Evolutionary conservation across 2,329 filamentous ascomycete genomes (phyloP).

Genomic region (Rutstroemia sydowiana): DNA sequence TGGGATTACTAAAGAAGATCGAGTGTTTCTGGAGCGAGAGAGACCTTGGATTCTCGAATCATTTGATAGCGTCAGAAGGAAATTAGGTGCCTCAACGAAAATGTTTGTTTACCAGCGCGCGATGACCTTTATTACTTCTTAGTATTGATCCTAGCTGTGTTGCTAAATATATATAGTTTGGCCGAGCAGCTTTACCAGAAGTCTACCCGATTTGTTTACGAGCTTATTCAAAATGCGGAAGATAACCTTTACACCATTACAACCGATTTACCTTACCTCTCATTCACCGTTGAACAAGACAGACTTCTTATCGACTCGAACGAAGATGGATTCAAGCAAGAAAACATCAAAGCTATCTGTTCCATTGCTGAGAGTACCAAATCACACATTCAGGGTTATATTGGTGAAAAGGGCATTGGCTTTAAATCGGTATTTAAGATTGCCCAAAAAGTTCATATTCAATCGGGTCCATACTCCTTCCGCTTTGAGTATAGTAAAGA

Average conservation of each 20-base stretch:
- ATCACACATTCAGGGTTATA: slow-evolving; percentile 19
- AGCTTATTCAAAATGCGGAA: slow-evolving; percentile 37
- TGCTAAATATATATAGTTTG: slow-evolving; percentile 26
- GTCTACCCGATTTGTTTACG: slow-evolving; percentile 21
- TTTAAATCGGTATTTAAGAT: slow-evolving; percentile 33
- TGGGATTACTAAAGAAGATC: no score
- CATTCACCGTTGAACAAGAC: slow-evolving; percentile 7
- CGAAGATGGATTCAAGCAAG: slow-evolving; percentile 30
- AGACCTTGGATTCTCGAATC: no score
- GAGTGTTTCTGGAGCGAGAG: no score
- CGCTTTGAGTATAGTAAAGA: background rate
- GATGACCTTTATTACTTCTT: no score
- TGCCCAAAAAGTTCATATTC: slow-evolving; percentile 32
- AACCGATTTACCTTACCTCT: slow-evolving; percentile 18
- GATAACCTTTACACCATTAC: slow-evolving; percentile 31
- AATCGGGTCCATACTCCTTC: slow-evolving; percentile 26
- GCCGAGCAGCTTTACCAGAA: slow-evolving; percentile 37
- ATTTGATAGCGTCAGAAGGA: no score
- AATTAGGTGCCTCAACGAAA: no score
- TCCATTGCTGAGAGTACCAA: slow-evolving; percentile 33
- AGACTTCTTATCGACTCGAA: slow-evolving; percentile 35
- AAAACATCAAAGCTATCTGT: slow-evolving; percentile 34
- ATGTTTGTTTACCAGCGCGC: no score
- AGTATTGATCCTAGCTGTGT: no score
- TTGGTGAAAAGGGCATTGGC: slow-evolving; percentile 33